Evolutionary conservation across 169 alveolate genomes (phyloP), one percentile per base, ranked within the genome.

Genomic region (Plasmodium inui): DNA sequence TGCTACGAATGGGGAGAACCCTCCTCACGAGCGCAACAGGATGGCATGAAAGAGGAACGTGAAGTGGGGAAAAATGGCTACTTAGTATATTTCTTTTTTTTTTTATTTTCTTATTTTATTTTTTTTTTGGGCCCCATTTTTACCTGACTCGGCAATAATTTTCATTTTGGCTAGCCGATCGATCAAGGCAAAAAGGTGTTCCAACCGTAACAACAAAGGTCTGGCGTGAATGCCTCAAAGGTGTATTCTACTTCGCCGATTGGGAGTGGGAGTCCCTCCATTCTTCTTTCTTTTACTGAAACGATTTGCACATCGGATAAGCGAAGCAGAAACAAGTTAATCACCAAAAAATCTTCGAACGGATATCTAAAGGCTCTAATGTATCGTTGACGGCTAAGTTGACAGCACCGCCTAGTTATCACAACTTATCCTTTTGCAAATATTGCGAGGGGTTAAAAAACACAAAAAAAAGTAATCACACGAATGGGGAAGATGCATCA

Each of bases 101-200:
- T 67, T 61, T n/a, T n/a, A n/a, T n/a, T n/a, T n/a, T n/a, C n/a
- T n/a, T n/a, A n/a, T n/a, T n/a, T n/a, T n/a, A n/a, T 61, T 26
- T 26, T 67, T 67, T 67, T 67, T 28, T 67, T 46, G 0, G 0
- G 34, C 14, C 4, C 14, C 32, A 26, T 19, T 67, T 67, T 67
- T 22, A 28, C 76, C 76, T 67, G 76, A 67, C 41, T 67, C 17
- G 76, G 6, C n/a, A 67, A 26, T 22, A 67, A 67, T 67, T 67
- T 67, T 67, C 41, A 67, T 67, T 67, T 67, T 67, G n/a, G 76
- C 76, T 67, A 67, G 76, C 76, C n/a, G 41, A 22, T 8, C 41
- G 2, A 6, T 7, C 39, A 67, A 22, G 30, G 76, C 32, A 22
- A 61, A 61, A 61, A 61, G 0, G 76, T 61, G 34, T 61, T 61